Evolutionary conservation across 495 filamentous ascomycete genomes (phyloP).

Genomic region (Trichoderma parareesei): DNA sequence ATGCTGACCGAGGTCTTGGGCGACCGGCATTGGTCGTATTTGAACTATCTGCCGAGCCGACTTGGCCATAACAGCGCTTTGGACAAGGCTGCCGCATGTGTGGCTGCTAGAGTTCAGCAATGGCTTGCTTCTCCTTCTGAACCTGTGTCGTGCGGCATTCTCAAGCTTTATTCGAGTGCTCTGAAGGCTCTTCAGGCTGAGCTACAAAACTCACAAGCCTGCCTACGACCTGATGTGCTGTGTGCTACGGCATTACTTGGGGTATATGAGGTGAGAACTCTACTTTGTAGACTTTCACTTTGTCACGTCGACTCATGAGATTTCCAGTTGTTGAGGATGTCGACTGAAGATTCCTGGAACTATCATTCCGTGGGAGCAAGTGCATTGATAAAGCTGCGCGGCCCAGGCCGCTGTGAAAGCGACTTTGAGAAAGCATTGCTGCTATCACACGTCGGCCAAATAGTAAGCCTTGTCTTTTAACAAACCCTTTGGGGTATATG

Average conservation of each 20-base stretch:
- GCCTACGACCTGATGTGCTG: neutral
- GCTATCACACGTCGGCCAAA: constrained; percentile 4
- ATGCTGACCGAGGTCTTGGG: neutral
- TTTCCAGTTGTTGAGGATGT: neutral
- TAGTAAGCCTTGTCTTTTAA: neutral
- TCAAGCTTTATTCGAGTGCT: neutral
- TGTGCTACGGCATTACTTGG: neutral
- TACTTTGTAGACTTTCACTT: neutral
- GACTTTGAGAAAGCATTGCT: neutral
- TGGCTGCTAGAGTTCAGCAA: constrained; percentile 3
- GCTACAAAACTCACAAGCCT: neutral
- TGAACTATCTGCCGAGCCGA: neutral
- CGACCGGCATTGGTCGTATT: neutral
- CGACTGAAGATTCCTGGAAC: neutral
- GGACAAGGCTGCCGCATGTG: constrained; percentile 3
- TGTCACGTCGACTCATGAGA: neutral
- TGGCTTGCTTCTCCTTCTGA: neutral
- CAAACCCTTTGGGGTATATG: neutral
- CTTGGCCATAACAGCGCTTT: neutral
- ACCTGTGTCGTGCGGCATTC: neutral
- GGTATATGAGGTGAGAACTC: neutral
- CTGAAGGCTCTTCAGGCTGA: neutral
- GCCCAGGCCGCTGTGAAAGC: neutral
- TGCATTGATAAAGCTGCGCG: neutral
- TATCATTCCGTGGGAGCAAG: neutral